Percentiles rank a stretch among this genome's conserved stretches.
phyloP scores from a whole-genome alignment of 768 basidiomycete genomes.

The Boletellus sp. region DNA sequence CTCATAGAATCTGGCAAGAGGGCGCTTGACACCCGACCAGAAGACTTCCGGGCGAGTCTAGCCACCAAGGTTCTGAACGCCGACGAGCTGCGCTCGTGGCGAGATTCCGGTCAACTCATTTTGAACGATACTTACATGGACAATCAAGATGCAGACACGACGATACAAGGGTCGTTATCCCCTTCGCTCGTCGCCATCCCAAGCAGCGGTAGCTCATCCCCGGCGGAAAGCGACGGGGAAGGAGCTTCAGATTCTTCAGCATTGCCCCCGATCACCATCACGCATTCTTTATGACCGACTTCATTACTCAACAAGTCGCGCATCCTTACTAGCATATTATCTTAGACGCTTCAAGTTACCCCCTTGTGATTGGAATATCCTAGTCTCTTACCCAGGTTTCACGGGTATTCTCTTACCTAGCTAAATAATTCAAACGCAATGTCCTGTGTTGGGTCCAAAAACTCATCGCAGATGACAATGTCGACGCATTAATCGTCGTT shows the following conservation, averaged over 20 bases:
- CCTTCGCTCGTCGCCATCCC: constrained; percentile 19
- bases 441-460: constrained; percentile 1
- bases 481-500: constrained; percentile 39
- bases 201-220: constrained; percentile 14
- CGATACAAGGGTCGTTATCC: constrained; percentile 19
- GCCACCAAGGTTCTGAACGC: constrained; percentile 67
- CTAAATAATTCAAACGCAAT: constrained; percentile 7
- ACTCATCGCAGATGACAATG: neutral
- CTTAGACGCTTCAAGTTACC: constrained; percentile 26
- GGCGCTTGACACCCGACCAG: constrained; percentile 57
- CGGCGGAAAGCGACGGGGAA: constrained; percentile 28
- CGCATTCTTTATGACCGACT: constrained; percentile 33
- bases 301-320: constrained; percentile 4
- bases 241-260: constrained; percentile 16
- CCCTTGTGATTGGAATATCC: constrained; percentile 19
- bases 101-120: constrained; percentile 31
- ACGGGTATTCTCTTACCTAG: constrained; percentile 14
- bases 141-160: constrained; percentile 27
- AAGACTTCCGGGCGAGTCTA: constrained; percentile 48
- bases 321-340: constrained; percentile 13
- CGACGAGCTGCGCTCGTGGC: constrained; percentile 67
- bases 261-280: constrained; percentile 44
- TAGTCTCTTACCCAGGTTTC: constrained; percentile 4
- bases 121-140: constrained; percentile 12
- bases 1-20: constrained; percentile 55